These are phyloP conservation scores for Macrophomina pseudophaseolina DNA, from an alignment of 2,329 filamentous ascomycete genomes.

Conservation along the genomic window DNA sequence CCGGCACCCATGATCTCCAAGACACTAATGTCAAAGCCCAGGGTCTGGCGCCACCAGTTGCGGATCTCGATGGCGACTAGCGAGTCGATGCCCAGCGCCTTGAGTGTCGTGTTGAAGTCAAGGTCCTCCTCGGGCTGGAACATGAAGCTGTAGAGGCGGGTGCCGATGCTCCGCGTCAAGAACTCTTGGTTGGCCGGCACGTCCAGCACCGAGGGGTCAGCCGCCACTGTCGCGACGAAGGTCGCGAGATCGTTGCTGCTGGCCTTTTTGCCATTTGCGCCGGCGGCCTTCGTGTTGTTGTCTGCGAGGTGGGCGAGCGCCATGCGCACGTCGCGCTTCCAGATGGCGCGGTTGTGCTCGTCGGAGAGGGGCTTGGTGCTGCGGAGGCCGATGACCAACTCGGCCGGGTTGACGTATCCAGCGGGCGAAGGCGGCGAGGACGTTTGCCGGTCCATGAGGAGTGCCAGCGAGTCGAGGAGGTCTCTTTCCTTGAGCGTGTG, in stretches of 20 bases:
- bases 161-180: constrained; percentile 34
- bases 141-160: constrained; percentile 30
- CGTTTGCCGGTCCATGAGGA: neutral
- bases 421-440: neutral
- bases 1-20: constrained; percentile 36
- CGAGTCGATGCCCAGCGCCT: constrained; percentile 40
- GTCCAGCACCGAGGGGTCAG: constrained; percentile 29
- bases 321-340: constrained; percentile 34
- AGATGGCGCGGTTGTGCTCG: constrained; percentile 31
- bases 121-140: constrained; percentile 33
- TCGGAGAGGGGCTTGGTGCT: constrained; percentile 32
- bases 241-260: constrained; percentile 26
- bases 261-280: neutral
- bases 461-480: constrained; percentile 12
- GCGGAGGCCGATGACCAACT: constrained; percentile 29
- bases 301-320: constrained; percentile 31
- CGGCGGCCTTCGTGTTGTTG: neutral
- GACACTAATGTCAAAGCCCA: constrained; percentile 38
- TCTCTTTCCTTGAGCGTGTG: constrained; percentile 18
- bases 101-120: constrained; percentile 27
- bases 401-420: neutral
- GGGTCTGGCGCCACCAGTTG: constrained; percentile 44
- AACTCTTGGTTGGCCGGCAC: constrained; percentile 20
- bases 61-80: constrained; percentile 46
- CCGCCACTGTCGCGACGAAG: constrained; percentile 27